A percentile compares a stretch with the other conserved stretches of the same genome.
Conservation (phyloP, 768 basidiomycete species). For the Chiua virens region DNA sequence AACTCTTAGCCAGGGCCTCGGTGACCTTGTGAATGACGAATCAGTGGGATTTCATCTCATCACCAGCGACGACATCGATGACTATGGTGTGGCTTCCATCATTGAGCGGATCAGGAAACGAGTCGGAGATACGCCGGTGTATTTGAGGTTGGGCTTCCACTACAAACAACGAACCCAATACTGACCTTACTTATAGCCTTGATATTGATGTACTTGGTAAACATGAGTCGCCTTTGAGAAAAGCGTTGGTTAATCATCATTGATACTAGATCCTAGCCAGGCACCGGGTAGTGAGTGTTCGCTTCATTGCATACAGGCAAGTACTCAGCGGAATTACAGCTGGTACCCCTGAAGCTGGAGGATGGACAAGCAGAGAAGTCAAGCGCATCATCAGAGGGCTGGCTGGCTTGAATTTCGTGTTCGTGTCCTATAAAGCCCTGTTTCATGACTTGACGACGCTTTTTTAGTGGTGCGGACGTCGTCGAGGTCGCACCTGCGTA, state of each 20-base stretch:
- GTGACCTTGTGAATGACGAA: constrained; percentile 59
- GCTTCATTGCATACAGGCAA: not conserved
- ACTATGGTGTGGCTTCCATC: constrained; percentile 69
- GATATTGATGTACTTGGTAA: constrained; percentile 83
- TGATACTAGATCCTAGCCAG: constrained; percentile 60
- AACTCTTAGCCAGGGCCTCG: constrained; percentile 12
- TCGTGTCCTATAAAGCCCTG: constrained; percentile 1
- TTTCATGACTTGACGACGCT: not conserved
- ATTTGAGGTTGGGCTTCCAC: constrained; percentile 51
- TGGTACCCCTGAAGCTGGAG: constrained; percentile 82
- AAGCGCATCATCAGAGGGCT: constrained; percentile 81
- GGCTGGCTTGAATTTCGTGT: constrained; percentile 80
- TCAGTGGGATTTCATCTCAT: constrained; percentile 78
- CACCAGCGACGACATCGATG: constrained; percentile 81
- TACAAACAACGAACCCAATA: not conserved
- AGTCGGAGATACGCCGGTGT: constrained; percentile 74
- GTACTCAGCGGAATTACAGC: constrained; percentile 40
- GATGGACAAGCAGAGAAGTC: constrained; percentile 81
- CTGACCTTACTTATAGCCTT: constrained; percentile 40
- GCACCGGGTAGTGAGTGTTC: constrained; percentile 70
- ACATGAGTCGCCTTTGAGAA: not conserved
- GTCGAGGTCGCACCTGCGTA: constrained; percentile 30
- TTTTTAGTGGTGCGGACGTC: constrained; percentile 21
- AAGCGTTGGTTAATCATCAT: constrained; percentile 4
- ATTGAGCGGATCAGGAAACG: constrained; percentile 67